phyloP scores from a whole-genome alignment of 2,329 filamentous ascomycete species.

The Thielaviopsis musarum region DNA sequence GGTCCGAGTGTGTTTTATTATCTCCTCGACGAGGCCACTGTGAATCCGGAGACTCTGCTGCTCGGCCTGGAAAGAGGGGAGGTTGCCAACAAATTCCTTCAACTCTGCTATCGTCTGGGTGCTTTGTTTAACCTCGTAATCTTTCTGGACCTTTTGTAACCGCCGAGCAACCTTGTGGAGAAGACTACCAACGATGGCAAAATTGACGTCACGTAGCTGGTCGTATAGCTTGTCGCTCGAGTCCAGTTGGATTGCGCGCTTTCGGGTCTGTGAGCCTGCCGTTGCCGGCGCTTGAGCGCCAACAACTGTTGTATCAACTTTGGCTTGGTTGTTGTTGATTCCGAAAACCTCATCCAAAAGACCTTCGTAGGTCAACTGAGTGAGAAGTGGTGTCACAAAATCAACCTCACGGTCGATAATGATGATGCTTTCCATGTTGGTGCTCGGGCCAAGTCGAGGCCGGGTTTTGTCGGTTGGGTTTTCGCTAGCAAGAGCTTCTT shows the following conservation, averaged over 20 bases:
- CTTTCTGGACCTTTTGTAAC: conserved; percentile 62
- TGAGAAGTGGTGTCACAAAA: conserved; percentile 78
- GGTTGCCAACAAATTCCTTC: conserved; percentile 83
- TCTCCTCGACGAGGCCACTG: conserved; percentile 82
- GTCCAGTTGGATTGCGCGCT: conserved; percentile 78
- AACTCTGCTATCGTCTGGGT: conserved; percentile 82
- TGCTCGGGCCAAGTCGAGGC: conserved; percentile 66
- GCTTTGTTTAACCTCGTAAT: conserved; percentile 80
- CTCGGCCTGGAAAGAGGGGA: conserved; percentile 84
- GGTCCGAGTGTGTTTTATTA: conserved; percentile 79
- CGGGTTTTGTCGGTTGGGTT: conserved; percentile 44
- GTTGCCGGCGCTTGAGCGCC: conserved; percentile 49
- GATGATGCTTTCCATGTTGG: conserved; percentile 75
- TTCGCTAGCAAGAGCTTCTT: conserved; percentile 70
- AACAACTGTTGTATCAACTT: conserved; percentile 80
- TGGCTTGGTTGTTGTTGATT: conserved; percentile 82
- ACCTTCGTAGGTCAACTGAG: conserved; percentile 91
- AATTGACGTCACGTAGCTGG: conserved; percentile 81
- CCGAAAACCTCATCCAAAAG: conserved; percentile 86
- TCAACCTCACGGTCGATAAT: conserved; percentile 93
- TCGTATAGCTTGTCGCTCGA: conserved; percentile 78
- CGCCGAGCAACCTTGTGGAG: conserved; percentile 83
- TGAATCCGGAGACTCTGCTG: conserved; percentile 86
- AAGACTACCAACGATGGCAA: conserved; percentile 77
- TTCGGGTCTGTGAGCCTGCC: conserved; percentile 42